Evolutionary conservation across 176 grass and related monocot species (phyloP).

Genomic region (Bolboschoenus planiculmis): DNA sequence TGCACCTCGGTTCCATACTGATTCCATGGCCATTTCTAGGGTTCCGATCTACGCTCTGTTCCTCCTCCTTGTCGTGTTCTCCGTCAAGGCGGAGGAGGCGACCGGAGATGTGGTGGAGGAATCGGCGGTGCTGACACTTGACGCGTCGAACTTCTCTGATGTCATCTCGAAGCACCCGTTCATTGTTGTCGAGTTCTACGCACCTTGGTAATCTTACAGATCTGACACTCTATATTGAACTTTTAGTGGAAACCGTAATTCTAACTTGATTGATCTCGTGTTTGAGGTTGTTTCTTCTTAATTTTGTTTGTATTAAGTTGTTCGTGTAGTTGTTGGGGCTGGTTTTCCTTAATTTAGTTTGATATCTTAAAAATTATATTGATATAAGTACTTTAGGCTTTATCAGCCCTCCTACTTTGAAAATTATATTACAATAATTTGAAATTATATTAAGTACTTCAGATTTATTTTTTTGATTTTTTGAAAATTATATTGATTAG

Average conservation of each 20-base stretch:
- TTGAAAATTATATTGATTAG: neutral
- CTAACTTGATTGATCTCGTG: neutral
- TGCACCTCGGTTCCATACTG: slow-evolving; percentile 9
- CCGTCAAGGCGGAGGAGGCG: slow-evolving; percentile 11
- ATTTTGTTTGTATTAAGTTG: neutral
- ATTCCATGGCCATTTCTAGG: slow-evolving; percentile 49
- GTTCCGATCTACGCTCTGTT: slow-evolving; percentile 25
- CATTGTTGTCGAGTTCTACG: slow-evolving; percentile 95
- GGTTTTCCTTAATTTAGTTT: neutral
- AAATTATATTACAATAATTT: neutral
- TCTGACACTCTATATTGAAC: neutral
- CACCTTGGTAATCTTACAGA: slow-evolving; percentile 65
- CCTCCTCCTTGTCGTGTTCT: slow-evolving; percentile 28
- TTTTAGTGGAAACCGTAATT: neutral
- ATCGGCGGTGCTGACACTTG: slow-evolving; percentile 73
- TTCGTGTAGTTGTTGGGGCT: neutral
- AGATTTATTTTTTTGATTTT: neutral
- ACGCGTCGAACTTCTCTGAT: slow-evolving; percentile 58
- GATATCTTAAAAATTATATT: neutral
- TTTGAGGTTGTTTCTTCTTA: neutral
- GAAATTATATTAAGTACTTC: no score
- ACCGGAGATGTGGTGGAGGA: slow-evolving; percentile 3
- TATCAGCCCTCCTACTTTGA: neutral
- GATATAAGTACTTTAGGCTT: neutral
- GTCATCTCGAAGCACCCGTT: slow-evolving; percentile 74